phyloP scores from a whole-genome alignment of 257 asterid genomes.

The Solanum arcanum region DNA sequence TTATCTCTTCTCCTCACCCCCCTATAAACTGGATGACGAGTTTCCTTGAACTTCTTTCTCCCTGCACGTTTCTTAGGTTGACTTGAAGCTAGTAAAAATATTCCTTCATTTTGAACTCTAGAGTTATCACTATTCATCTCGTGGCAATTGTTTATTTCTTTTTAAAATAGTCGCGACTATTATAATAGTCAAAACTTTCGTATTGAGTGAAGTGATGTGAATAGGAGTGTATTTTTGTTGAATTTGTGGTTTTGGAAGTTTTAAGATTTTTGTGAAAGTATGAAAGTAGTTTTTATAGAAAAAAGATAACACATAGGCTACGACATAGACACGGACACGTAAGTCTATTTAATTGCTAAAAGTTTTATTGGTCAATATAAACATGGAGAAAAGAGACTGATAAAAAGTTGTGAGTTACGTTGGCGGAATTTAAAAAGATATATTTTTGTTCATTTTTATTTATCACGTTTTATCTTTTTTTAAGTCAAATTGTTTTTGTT shows the following conservation, averaged over 20 bases:
- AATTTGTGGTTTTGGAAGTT: neutral
- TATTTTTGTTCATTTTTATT: no score
- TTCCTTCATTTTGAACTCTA: neutral
- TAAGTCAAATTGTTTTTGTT: no score
- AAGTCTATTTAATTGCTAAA: neutral
- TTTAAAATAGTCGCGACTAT: neutral
- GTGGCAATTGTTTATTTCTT: neutral
- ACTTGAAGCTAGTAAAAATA: constrained; percentile 1
- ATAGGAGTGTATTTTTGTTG: neutral
- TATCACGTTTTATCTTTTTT: no score
- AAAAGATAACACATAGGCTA: neutral
- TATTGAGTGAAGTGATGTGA: neutral
- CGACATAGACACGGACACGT: neutral
- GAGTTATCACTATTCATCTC: neutral
- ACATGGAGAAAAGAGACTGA: neutral
- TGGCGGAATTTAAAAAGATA: no score
- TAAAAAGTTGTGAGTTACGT: neutral
- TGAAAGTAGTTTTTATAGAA: neutral
- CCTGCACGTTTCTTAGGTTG: constrained; percentile 20
- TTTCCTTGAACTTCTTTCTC: constrained; percentile 24
- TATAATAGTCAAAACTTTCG: neutral
- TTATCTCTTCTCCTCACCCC: constrained; percentile 25
- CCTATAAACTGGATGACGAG: constrained; percentile 26
- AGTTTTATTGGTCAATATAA: neutral
- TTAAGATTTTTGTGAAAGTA: neutral